Evolutionary conservation across 108 stramenopile species (phyloP).

Genomic region (Discostella stelligeroides): DNA sequence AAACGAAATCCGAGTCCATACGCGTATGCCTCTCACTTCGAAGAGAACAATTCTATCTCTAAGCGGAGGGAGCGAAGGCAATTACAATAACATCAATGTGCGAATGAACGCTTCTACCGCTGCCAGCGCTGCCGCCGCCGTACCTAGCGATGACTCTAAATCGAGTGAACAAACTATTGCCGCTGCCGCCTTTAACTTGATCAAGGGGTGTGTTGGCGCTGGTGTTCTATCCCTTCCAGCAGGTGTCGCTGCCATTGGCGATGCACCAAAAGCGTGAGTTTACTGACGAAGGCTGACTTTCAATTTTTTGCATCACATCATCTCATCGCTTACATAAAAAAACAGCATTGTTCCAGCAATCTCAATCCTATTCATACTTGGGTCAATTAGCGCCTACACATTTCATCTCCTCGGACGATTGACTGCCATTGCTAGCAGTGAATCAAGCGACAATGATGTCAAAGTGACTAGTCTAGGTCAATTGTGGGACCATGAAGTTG

Average conservation of each 20-base stretch:
- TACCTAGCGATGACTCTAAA: not conserved
- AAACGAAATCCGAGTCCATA: not conserved
- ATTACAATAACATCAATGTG: too few species aligned
- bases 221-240: constrained; percentile 86
- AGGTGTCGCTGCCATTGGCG: constrained; percentile 72
- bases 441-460: constrained; percentile 12
- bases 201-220: constrained; percentile 88
- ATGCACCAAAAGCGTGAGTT: constrained; percentile 55
- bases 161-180: constrained; percentile 25
- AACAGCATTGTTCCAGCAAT: constrained; percentile 64
- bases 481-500: constrained; percentile 83
- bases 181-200: constrained; percentile 80
- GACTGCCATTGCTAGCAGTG: constrained; percentile 28
- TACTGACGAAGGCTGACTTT: not conserved
- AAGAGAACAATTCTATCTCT: not conserved
- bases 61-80: too few species aligned
- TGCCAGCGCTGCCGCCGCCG: not conserved
- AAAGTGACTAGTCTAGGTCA: constrained; percentile 66
- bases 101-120: not conserved
- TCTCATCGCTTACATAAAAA: constrained; percentile 6
- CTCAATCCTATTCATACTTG: constrained; percentile 64
- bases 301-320: constrained; percentile 1
- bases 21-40: not conserved
- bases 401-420: constrained; percentile 80
- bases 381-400: constrained; percentile 85